Base-by-base conservation (phyloP, 2,329 filamentous ascomycete species). In the Colletotrichum tropicicola region DNA sequence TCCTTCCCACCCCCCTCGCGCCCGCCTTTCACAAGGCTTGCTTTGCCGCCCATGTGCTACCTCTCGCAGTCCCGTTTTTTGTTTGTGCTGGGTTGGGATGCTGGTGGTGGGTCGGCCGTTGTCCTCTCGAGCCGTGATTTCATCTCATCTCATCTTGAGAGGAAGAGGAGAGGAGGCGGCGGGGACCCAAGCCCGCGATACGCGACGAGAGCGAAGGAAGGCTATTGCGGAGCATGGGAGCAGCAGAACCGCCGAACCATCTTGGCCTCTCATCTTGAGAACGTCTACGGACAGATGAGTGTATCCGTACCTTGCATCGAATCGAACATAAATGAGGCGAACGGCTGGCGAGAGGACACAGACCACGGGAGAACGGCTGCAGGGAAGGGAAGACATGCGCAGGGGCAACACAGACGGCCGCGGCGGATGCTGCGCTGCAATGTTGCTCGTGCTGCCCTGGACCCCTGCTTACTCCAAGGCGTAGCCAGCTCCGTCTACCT, bases 1-100 rank as follows among this genome's bases (percentile, higher is more conserved):
- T 58, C 59, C 51, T 53, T 59, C 37, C 35, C 55, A 51, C 45
- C 47, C 27, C 37, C 56, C 52, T 35, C 25, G 13, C 56, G 52
- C 48, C 59, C 71, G 73, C 78, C 77, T 79, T 79, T 80, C 76
- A 79, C 70, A 72, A 72, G 65, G 72, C 72, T 70, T 68, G 72
- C 75, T 69, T 79, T 78, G 73, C 77, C 78, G 78, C 78, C 75
- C 72, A 71, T 68, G 66, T 60, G 35, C 35, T 51, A 51, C 32
- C 35, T 62, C 44, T 32, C 43, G 21, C n/a, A 45, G 57, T 51
- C 43, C 62, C 61, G 49, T 9, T 45, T 55, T 45, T 49, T 61
- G 58, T 60, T 65, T 61, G 21, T 23, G 35, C 52, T 35, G 45
- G n/a, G 49, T 27, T 37, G 35, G 21, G 28, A 44, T 43, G 25